These are phyloP conservation scores for Fusarium nodosum DNA, from an alignment of 2,329 filamentous ascomycete species.

Conservation along the genomic window DNA sequence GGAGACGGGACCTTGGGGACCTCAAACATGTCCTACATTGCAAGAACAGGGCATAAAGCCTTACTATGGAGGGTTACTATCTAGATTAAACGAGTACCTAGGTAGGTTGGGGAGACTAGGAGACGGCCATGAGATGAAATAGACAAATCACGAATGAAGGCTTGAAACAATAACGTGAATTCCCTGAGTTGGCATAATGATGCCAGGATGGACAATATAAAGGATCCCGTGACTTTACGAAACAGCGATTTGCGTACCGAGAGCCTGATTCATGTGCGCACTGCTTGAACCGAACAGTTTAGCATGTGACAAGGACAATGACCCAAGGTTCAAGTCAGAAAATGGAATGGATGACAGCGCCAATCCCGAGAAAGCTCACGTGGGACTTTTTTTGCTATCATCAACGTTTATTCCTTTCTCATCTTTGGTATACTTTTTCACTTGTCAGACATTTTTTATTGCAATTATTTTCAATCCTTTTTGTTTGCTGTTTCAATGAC, in stretches of 20 bases:
- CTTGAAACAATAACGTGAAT: background rate
- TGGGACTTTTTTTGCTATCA: conserved; percentile 24
- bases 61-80: background rate
- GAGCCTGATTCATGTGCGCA: conserved; percentile 30
- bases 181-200: background rate
- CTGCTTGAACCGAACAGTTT: conserved; percentile 33
- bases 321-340: conserved; percentile 32
- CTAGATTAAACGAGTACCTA: background rate
- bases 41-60: background rate
- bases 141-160: background rate
- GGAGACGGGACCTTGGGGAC: background rate
- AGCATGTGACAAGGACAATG: conserved; percentile 46
- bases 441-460: background rate
- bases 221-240: conserved; percentile 1
- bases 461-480: background rate
- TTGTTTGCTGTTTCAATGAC: conserved; percentile 8
- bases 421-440: conserved; percentile 5
- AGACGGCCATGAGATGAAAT: background rate
- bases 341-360: conserved; percentile 43
- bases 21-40: background rate
- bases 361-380: conserved; percentile 41
- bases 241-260: conserved; percentile 20
- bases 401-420: background rate
- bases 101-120: background rate
- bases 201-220: background rate